phyloP scores from a whole-genome alignment of 164 flowering plant genomes.

The Magnolia changhungtana region DNA sequence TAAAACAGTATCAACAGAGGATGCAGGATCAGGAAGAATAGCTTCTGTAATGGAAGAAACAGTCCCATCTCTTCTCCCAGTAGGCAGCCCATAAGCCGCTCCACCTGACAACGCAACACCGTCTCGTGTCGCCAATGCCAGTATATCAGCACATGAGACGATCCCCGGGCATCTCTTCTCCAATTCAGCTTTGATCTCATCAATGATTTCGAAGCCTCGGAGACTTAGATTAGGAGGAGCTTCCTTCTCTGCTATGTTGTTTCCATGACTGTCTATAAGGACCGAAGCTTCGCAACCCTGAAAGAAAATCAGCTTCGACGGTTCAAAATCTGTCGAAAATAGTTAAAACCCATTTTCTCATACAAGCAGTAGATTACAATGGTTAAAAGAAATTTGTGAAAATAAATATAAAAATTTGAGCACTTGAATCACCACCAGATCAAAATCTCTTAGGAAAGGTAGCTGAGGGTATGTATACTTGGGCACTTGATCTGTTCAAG shows the following conservation, averaged over 20 bases:
- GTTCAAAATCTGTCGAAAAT: neutral
- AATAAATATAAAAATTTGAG: too few relatives aligned
- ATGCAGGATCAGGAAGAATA: conserved; percentile 29
- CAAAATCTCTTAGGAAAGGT: too few relatives aligned
- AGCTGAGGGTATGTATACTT: too few relatives aligned
- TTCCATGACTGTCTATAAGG: conserved; percentile 27
- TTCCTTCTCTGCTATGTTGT: conserved; percentile 26
- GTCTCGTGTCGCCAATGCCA: conserved; percentile 38
- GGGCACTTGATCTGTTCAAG: too few relatives aligned
- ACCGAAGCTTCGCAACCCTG: conserved; percentile 49
- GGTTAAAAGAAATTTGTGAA: too few relatives aligned
- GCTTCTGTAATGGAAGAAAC: conserved; percentile 27
- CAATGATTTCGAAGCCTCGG: conserved; percentile 40
- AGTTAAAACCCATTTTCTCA: neutral
- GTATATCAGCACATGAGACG: conserved; percentile 40
- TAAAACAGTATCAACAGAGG: conserved; percentile 13
- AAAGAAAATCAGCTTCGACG: neutral
- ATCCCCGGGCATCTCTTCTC: conserved; percentile 25
- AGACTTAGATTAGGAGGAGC: conserved; percentile 31
- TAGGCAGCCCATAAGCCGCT: conserved; percentile 27
- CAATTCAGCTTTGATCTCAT: conserved; percentile 30
- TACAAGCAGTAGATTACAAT: neutral
- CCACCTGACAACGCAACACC: conserved; percentile 32
- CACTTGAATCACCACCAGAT: too few relatives aligned
- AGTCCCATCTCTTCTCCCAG: conserved; percentile 43